Base-by-base conservation (phyloP, 441 rosid species). In the Adansonia rubrostipa region DNA sequence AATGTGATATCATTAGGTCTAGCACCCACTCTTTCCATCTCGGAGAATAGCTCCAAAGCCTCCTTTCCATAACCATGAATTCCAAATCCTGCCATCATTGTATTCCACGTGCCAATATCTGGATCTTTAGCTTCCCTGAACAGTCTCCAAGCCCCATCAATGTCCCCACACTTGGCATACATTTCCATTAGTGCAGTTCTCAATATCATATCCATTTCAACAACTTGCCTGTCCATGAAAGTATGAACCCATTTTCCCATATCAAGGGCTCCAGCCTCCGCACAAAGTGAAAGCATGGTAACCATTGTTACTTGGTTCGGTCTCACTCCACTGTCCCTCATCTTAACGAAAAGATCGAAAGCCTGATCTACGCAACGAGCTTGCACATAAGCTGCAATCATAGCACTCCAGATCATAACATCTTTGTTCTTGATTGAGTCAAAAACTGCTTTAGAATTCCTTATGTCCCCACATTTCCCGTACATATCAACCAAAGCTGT, bases 401-500 rank as follows among this genome's bases (percentile, higher is more conserved):
- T 82, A 0, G 84, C 81, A 45, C 73, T 81, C 84, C 87, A 85
- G 65, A 75, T 61, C 58, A 47, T 51, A 74, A 73, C 75, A 76
- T 86, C 87, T 83, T 61, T 85, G 78, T 69, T 71, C 64, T 80
- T 78, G 40, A 75, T 13, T n/a, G 82, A 48, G 76, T 82, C 84
- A 73, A 86, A 82, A 9, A 87, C 48, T 13, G 78, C 81, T 79
- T 79, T 84, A 15, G 90, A 88, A 75, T 75, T 76, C 40, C 65
- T 51, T 24, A 80, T 42, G 17, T 85, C 77, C 6, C 84, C 73
- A 44, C 88, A 83, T 80, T 84, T 89, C 72, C 89, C 88, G 36
- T 89, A 89, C 92, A 86, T 86, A 71, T 87, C 86, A 53, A 87
- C 80, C 77, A 89, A 77, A 78, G 88, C 86, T 64, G 86, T 81